phyloP scores from a whole-genome alignment of 345 rosid species.

The Brassica carinata region DNA sequence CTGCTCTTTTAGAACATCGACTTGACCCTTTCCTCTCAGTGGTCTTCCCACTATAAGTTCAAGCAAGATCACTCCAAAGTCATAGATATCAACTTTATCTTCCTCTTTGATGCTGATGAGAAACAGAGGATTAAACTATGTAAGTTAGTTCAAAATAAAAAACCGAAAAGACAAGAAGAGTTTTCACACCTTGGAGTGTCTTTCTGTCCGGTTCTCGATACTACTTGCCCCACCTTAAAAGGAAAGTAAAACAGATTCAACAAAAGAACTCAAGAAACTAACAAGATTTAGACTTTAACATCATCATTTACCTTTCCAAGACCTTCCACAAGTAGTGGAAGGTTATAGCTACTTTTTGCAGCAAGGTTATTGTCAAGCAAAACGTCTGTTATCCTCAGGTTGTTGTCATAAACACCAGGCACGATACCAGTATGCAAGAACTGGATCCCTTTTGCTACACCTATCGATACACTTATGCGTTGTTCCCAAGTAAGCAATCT shows the following conservation, averaged over 20 bases:
- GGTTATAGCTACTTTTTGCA: conserved; percentile 83
- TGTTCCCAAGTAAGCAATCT: conserved; percentile 73
- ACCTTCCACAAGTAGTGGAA: conserved; percentile 71
- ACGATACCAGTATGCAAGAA: conserved; percentile 91
- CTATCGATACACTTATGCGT: conserved; percentile 81
- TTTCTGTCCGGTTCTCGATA: conserved; percentile 48
- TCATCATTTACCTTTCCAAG: conserved; percentile 54
- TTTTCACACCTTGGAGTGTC: conserved; percentile 54
- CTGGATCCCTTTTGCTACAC: conserved; percentile 85
- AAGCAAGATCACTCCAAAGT: conserved; percentile 83
- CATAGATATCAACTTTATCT: conserved; percentile 66
- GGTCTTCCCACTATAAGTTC: conserved; percentile 81
- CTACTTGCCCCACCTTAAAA: conserved; percentile 57
- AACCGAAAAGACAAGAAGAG: neutral
- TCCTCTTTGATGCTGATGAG: conserved; percentile 49
- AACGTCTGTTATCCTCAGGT: conserved; percentile 79
- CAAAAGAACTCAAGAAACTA: conserved; percentile 16
- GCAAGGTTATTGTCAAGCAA: conserved; percentile 78
- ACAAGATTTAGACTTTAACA: neutral
- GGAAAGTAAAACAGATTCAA: conserved; percentile 19
- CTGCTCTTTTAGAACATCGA: conserved; percentile 58
- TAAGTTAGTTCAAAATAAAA: neutral
- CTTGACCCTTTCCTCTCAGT: conserved; percentile 53
- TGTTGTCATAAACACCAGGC: conserved; percentile 79
- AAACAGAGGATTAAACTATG: conserved; percentile 24